Base-by-base conservation (phyloP, 495 filamentous ascomycete genomes). In the Trichoderma parareesei region DNA sequence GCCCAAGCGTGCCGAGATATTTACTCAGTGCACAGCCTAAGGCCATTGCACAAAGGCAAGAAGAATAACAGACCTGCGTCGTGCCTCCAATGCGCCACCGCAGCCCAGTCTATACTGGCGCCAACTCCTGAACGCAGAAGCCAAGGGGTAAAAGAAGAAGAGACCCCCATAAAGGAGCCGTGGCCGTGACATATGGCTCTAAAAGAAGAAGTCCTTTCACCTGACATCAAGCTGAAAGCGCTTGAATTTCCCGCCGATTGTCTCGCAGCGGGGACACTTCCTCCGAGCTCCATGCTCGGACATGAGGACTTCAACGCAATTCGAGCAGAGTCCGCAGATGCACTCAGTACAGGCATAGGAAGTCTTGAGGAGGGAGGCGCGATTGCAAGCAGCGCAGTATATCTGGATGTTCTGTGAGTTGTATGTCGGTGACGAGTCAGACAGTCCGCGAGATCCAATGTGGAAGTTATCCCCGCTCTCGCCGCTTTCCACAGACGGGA, bases 291-390 rank as follows among this genome's bases (percentile, higher is more conserved):
- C 82, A 71, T 84, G 82, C 70, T 85, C 82, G 59, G 78, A 76
- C 76, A 91, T 88, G 64, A 94, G 82, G 67, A 89, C 85, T 67
- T 89, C 85, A 18, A 96, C 90, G 66, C 92, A 97, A 49, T 89
- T 88, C 63, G 85, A 87, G 71, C 92, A 97, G 60, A 96, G 82
- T 2, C 92, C 92, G 71, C 90, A 94, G 61, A 97, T 96, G 72
- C 92, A 97, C 71, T 96, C 92, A 0, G 92, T 96, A 75, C 92
- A 97, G 13, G 92, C 92, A 71, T 89, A 97, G 40, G 89, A 91
- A 65, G 93, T 88, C 65, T 85, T 86, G 55, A 97, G 74, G 3
- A 88, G 74, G 66, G 87, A 91, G 4, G 88, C 74, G 20, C 87
- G 84, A 66, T 88, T 87, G 72, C 92, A 97, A 18, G 85, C 85